These are phyloP conservation scores for Teratosphaeriaceae sp. DNA, from an alignment of 2,329 filamentous ascomycete species.

Conservation along the genomic window DNA sequence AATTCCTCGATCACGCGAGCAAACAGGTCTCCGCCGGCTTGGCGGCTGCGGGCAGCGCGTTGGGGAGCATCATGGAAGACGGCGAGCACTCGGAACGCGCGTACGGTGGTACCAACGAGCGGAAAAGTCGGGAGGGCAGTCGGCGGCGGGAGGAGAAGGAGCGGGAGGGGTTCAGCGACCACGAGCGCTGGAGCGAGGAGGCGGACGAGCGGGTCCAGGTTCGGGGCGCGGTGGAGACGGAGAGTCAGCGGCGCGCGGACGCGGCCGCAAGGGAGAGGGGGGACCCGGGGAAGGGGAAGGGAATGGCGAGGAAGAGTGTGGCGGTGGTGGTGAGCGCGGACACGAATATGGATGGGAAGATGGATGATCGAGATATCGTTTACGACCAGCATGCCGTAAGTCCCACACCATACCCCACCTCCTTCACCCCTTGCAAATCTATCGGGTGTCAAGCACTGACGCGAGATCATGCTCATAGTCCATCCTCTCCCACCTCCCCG, in stretches of 20 bases:
- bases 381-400: conserved; percentile 14
- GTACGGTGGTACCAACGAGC: conserved; percentile 10
- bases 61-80: conserved; percentile 80
- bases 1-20: conserved; percentile 77
- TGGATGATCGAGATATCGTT: conserved; percentile 42
- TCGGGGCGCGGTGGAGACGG: conserved; percentile 17
- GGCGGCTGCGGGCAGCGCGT: conserved; percentile 72
- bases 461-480: conserved; percentile 36
- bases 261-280: conserved; percentile 11
- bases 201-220: conserved; percentile 55
- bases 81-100: conserved; percentile 61
- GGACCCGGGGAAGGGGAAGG: conserved; percentile 18
- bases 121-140: conserved; percentile 9
- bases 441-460: background rate
- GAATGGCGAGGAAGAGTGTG: conserved; percentile 58
- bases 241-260: conserved; percentile 18
- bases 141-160: conserved; percentile 19
- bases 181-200: conserved; percentile 89
- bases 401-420: background rate
- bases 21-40: conserved; percentile 75
- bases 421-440: background rate
- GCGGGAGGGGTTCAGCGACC: conserved; percentile 49
- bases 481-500: conserved; percentile 81
- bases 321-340: conserved; percentile 84
- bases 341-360: conserved; percentile 46